Evolutionary conservation across 176 grass and related monocot species (phyloP).

Genomic region (Cocos nucifera): DNA sequence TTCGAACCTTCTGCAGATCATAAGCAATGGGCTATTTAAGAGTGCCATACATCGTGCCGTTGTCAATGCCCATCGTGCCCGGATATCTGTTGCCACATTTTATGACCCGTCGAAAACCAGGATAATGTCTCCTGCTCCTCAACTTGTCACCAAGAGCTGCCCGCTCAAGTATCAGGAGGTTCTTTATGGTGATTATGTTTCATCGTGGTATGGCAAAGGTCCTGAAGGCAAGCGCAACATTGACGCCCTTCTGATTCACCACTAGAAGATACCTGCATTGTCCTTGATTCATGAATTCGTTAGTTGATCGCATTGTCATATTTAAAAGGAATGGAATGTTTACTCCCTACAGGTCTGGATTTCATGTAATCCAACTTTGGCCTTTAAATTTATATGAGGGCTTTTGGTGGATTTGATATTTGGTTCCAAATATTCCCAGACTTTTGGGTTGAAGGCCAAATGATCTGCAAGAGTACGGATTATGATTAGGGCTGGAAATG

Average conservation of each 20-base stretch:
- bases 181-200: conserved; percentile 86
- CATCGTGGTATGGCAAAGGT: conserved; percentile 89
- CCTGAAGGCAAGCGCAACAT: conserved; percentile 90
- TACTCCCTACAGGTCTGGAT: too few relatives aligned
- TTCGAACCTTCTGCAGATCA: conserved; percentile 42
- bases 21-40: conserved; percentile 73
- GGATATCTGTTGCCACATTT: conserved; percentile 83
- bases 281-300: too few relatives aligned
- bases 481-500: too few relatives aligned
- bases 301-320: too few relatives aligned
- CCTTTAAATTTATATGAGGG: too few relatives aligned
- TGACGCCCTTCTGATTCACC: conserved; percentile 53
- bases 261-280: background rate
- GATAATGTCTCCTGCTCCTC: conserved; percentile 57
- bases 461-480: too few relatives aligned
- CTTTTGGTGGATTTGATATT: too few relatives aligned
- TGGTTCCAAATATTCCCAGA: too few relatives aligned
- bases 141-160: conserved; percentile 35
- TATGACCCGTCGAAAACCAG: conserved; percentile 68
- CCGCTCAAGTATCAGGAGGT: conserved; percentile 57
- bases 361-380: too few relatives aligned
- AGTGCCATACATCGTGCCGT: conserved; percentile 73
- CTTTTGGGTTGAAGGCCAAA: too few relatives aligned
- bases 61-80: conserved; percentile 51
- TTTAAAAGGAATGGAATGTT: too few relatives aligned